Evolutionary conservation across 148 eudicot species (phyloP).

Genomic region (Oxyria digyna): DNA sequence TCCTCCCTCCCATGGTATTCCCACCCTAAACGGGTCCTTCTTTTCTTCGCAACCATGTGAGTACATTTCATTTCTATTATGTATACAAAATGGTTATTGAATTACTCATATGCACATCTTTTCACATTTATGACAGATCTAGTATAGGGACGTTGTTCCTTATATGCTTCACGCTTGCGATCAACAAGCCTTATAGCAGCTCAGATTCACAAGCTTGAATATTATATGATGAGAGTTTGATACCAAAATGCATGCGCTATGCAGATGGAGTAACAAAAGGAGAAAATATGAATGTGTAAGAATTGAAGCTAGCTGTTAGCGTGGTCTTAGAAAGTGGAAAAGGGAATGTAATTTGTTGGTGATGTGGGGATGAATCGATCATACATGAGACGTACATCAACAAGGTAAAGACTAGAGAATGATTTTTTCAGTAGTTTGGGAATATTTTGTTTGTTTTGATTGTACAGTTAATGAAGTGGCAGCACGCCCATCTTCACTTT

Average conservation of each 20-base stretch:
- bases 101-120: not conserved
- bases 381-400: too few relatives aligned
- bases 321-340: not conserved
- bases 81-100: too few relatives aligned
- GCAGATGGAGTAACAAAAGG: not conserved
- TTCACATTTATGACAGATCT: not conserved
- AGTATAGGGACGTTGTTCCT: conserved; percentile 11
- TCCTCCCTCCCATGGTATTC: not conserved
- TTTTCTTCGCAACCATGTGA: not conserved
- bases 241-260: not conserved
- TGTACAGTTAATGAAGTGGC: too few relatives aligned
- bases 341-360: not conserved
- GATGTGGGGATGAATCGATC: too few relatives aligned
- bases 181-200: conserved; percentile 5
- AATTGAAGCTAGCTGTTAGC: not conserved
- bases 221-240: not conserved
- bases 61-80: too few relatives aligned
- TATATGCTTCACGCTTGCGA: conserved; percentile 10
- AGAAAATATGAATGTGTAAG: not conserved
- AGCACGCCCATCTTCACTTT: too few relatives aligned
- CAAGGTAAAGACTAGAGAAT: not conserved
- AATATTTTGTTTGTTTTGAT: not conserved
- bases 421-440: too few relatives aligned
- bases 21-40: not conserved
- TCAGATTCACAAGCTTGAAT: not conserved